These are phyloP conservation scores for Paramecium sonneborni DNA, from an alignment of 73 alveolate species.

Conservation along the genomic window DNA sequence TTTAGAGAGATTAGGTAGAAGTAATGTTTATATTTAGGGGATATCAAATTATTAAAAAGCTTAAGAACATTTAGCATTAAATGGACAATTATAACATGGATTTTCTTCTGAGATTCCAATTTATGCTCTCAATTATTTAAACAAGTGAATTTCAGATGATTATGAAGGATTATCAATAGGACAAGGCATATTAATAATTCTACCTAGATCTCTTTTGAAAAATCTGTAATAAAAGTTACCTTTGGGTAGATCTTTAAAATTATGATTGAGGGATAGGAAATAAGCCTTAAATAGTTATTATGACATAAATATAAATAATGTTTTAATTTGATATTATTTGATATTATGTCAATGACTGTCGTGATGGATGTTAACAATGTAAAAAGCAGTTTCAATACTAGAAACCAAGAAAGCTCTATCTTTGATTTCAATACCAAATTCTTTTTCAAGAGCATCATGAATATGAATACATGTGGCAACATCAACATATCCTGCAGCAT, in stretches of 20 bases:
- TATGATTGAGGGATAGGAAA: background rate
- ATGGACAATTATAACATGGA: background rate
- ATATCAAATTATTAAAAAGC: background rate
- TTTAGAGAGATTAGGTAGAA: background rate
- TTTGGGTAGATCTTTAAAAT: background rate
- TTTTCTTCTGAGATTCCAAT: conserved; percentile 9
- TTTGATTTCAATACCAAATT: conserved; percentile 86
- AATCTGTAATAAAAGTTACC: background rate
- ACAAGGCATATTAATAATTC: conserved; percentile 2
- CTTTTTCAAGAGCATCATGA: conserved; percentile 91
- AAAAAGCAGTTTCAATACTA: conserved; percentile 75
- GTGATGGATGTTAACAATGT: conserved; percentile 66
- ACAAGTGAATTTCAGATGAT: background rate
- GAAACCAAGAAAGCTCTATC: conserved; percentile 81
- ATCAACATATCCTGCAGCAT: conserved; percentile 76
- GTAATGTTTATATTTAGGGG: background rate
- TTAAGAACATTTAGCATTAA: background rate
- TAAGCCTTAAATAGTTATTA: background rate
- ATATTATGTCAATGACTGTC: conserved; percentile 52
- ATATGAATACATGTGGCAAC: conserved; percentile 82
- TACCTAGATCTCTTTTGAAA: background rate
- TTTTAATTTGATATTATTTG: background rate
- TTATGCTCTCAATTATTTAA: conserved; percentile 10
- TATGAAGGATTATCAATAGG: background rate
- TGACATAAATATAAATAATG: background rate